A percentile compares a stretch with the other conserved stretches of the same genome.
Evolutionary conservation across 2,329 filamentous ascomycete species (phyloP).

Genomic region (Aspergillus transmontanensis): DNA sequence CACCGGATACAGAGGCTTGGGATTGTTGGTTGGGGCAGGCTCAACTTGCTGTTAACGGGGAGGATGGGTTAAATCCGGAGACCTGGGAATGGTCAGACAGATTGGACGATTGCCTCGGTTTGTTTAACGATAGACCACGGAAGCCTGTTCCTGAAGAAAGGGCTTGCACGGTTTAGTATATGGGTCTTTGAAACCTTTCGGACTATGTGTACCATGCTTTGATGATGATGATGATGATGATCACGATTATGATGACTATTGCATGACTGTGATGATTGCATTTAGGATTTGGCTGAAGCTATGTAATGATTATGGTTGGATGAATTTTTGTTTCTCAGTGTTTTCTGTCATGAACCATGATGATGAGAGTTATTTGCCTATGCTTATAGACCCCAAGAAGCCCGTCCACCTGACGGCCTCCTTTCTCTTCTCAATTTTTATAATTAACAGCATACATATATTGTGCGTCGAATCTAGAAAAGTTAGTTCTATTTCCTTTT

Average conservation of each 20-base stretch:
- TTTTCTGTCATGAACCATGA: background rate
- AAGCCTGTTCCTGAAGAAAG: too few relatives aligned
- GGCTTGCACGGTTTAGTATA: background rate
- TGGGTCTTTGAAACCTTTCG: background rate
- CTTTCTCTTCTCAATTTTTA: too few relatives aligned
- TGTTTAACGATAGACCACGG: background rate
- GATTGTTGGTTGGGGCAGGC: slow-evolving; percentile 51
- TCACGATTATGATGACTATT: background rate
- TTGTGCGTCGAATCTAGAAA: too few relatives aligned
- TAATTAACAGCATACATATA: too few relatives aligned
- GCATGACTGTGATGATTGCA: background rate
- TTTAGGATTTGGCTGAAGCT: background rate
- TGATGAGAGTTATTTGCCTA: background rate
- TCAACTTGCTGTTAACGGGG: background rate
- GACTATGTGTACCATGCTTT: background rate
- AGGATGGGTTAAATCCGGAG: background rate
- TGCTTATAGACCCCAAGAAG: background rate
- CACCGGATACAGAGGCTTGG: slow-evolving; percentile 58
- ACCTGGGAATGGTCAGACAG: background rate
- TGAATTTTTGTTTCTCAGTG: background rate
- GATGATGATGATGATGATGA: background rate
- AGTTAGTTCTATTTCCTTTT: too few relatives aligned
- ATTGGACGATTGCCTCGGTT: background rate
- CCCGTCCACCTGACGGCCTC: too few relatives aligned
- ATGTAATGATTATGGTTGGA: background rate